Base-by-base conservation (phyloP, 805 yeast species). In the Candida stauntonica region DNA sequence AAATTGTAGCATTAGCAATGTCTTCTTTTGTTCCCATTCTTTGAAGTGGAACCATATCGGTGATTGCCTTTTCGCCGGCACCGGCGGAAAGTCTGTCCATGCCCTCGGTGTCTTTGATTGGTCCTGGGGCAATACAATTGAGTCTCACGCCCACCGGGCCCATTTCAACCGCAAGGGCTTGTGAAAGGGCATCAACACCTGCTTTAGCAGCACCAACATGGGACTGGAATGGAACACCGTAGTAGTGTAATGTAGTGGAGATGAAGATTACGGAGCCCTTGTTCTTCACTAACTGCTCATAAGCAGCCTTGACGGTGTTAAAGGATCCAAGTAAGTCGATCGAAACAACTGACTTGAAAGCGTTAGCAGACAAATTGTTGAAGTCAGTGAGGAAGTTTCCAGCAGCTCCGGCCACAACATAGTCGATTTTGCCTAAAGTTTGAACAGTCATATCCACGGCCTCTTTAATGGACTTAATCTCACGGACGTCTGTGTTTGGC, bases 141-240 rank as follows among this genome's bases (percentile, higher is more conserved):
- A 79, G 73, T 40, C 93, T 73, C 31, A 89, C 73, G 5, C 97
- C 97, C 39, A 86, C 58, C 2, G 96, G 95, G 1, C 97, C 97
- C 38, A 86, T 68, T 62, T 89, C 98, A 5, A 88, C 93, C 2
- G 96, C 95, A 42, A 89, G 63, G 2, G 88, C 81, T 47, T 82
- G 79, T 19, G 86, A 77, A 26, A 89, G 67, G 3, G 96, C 94
- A 59, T 91, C 98, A 29, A 91, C 73, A 18, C 96, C 98, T 1
- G 97, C 96, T 63, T 91, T 91, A 3, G 97, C 97, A 0, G 97
- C 96, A 5, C 89, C 82, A 3, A 88, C 96, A 54, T 91, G 97
- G 5, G 79, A 54, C 63, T 91, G 97, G 66, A 83, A 79, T 12
- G 96, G 95, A 20, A 84, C 77, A 9, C 97, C 97, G 51, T 78